Base-by-base conservation (phyloP, 306 rosid species). In the Pyrus betulifolia region DNA sequence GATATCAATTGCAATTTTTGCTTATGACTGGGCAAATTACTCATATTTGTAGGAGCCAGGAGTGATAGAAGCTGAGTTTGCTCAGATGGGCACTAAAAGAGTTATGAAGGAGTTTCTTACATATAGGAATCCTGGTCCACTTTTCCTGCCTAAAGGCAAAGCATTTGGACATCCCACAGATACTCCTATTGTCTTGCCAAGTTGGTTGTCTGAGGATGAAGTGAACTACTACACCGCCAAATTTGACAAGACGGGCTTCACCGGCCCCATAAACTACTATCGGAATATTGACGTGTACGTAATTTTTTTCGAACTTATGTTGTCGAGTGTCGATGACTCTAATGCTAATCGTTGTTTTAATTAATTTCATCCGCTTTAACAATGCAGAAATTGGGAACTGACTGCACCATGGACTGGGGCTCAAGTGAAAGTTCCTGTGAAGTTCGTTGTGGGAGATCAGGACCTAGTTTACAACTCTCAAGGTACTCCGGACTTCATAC, bases 151-250 rank as follows among this genome's bases (percentile, higher is more conserved):
- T 1, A 81, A 87, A 82, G 88, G 87, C 19, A 77, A 86, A 55
- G 78, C 73, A 3, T 90, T 93, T 65, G 86, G 71, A 52, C 74
- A 72, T 30, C 46, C 87, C 28, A 8, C 3, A 13, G 87, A 80
- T 77, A 21, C 89, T 70, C 81, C 90, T 55, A 74, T 82, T 11
- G 67, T 9, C 44, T 69, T 90, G 75, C 96, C 97, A 25, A 70
- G 92, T 40, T 93, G 97, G 97, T 76, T 93, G 42, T 85, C 91
- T 4, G 90, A 90, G 89, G 80, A 89, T 79, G 97, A 93, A 69
- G 78, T 89, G 22, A 55, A 84, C 5, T 90, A 87, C 80, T 89
- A 84, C 72, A 92, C 72, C 63, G 51, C 69, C 77, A 85, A 86
- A 78, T 93, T 75, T 69, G 84, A 86, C 9, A 85, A 86, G 71